Evolutionary conservation across 192 early-diverging fungal species (phyloP).

Genomic region (Funneliformis mosseae): DNA sequence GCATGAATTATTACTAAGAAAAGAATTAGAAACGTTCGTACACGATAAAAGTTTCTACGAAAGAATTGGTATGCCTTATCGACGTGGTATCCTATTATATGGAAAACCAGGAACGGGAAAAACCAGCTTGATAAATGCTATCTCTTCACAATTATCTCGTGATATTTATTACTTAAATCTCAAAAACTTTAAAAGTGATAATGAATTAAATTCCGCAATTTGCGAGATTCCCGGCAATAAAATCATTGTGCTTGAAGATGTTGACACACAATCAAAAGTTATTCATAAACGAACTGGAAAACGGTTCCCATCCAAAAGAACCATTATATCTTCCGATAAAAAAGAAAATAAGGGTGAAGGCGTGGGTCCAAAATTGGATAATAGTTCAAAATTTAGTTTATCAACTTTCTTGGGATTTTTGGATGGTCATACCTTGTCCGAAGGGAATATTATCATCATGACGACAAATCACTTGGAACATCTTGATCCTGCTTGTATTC

Average conservation of each 20-base stretch:
- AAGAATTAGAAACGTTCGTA: slow-evolving; percentile 56
- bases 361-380: not conserved
- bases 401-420: slow-evolving; percentile 58
- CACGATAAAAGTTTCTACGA: slow-evolving; percentile 60
- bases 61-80: slow-evolving; percentile 64
- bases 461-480: slow-evolving; percentile 65
- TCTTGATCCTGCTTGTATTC: slow-evolving; percentile 59
- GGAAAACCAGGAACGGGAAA: slow-evolving; percentile 50
- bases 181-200: slow-evolving; percentile 38
- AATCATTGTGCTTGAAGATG: slow-evolving; percentile 61
- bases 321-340: not conserved
- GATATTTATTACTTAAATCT: slow-evolving; percentile 48
- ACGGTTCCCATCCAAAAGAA: not conserved
- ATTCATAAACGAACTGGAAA: slow-evolving; percentile 39
- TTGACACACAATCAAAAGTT: slow-evolving; percentile 57
- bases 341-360: too few relatives aligned
- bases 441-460: slow-evolving; percentile 66
- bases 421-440: slow-evolving; percentile 60
- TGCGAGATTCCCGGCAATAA: slow-evolving; percentile 39
- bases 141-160: slow-evolving; percentile 40
- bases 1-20: slow-evolving; percentile 49
- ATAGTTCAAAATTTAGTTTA: slow-evolving; percentile 38
- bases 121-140: slow-evolving; percentile 46
- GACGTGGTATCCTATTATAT: slow-evolving; percentile 50
- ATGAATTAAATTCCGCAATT: slow-evolving; percentile 42